Conservation (phyloP, 2,329 filamentous ascomycete species). For the Chalara sp. region DNA sequence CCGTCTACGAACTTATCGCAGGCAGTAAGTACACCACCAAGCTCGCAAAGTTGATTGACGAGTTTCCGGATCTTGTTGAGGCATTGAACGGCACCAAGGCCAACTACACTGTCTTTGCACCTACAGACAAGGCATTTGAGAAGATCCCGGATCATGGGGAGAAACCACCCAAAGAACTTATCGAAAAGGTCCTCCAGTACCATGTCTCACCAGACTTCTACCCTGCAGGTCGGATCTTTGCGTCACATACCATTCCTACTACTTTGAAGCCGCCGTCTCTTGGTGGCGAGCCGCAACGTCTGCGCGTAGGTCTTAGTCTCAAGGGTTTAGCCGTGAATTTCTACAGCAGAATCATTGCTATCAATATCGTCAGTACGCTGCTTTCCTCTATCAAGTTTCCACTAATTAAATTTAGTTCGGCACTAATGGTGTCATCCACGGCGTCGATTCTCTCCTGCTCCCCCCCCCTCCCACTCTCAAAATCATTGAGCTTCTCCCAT, state of each 20-base stretch:
- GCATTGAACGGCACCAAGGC: conserved; percentile 66
- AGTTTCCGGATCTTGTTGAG: conserved; percentile 65
- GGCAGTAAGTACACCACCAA: conserved; percentile 69
- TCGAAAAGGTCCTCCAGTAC: conserved; percentile 66
- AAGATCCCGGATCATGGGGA: conserved; percentile 42
- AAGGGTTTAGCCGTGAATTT: conserved; percentile 69
- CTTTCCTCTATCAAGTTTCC: background rate
- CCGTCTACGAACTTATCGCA: conserved; percentile 75
- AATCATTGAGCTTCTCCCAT: conserved; percentile 59
- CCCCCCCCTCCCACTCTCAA: conserved; percentile 62
- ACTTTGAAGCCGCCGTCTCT: conserved; percentile 51
- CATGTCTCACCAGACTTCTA: conserved; percentile 66
- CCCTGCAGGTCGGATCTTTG: conserved; percentile 57
- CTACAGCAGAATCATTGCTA: conserved; percentile 61
- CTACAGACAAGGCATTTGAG: conserved; percentile 70
- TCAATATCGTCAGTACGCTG: conserved; percentile 55
- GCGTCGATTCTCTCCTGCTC: conserved; percentile 65
- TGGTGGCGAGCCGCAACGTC: conserved; percentile 61
- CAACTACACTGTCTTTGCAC: conserved; percentile 78
- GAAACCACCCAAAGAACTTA: conserved; percentile 62
- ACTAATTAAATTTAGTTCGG: conserved; percentile 42
- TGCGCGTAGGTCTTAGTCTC: conserved; percentile 58
- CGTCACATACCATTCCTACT: conserved; percentile 69
- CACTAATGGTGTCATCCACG: conserved; percentile 77
- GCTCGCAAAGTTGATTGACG: conserved; percentile 67